Evolutionary conservation across 371 early-diverging fungal species (phyloP).

Genomic region (Lichtheimia corymbifera): DNA sequence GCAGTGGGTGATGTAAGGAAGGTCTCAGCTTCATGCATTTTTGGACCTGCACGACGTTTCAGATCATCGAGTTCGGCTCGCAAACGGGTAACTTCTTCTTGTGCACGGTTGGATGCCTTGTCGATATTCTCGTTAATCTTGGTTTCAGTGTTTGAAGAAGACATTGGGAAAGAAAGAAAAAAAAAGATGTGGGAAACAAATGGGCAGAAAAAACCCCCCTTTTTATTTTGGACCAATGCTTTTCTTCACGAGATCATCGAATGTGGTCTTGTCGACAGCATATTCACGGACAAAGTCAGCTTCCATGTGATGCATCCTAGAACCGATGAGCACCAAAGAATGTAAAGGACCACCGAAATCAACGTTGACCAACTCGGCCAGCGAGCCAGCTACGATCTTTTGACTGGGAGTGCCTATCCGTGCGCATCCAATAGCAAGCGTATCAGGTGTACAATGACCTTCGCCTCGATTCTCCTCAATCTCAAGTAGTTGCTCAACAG

Average conservation of each 20-base stretch:
- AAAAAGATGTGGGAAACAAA: constrained; percentile 5
- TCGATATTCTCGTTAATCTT: constrained; percentile 23
- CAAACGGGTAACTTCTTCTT: constrained; percentile 35
- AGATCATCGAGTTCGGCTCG: constrained; percentile 41
- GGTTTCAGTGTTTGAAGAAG: constrained; percentile 8
- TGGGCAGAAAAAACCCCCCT: neutral
- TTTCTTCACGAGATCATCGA: constrained; percentile 70
- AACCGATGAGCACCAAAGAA: constrained; percentile 92
- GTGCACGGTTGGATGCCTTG: constrained; percentile 30
- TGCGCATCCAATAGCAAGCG: constrained; percentile 93
- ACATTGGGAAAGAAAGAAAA: constrained; percentile 8
- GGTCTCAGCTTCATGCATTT: constrained; percentile 37
- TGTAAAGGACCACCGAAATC: constrained; percentile 97
- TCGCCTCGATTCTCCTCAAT: constrained; percentile 77
- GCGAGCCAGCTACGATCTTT: constrained; percentile 84
- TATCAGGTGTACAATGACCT: constrained; percentile 75
- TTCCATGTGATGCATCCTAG: constrained; percentile 93
- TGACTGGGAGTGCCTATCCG: constrained; percentile 90
- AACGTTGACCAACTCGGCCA: constrained; percentile 74
- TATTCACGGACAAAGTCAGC: constrained; percentile 82
- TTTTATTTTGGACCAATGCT: constrained; percentile 11
- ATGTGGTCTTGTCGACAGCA: constrained; percentile 70
- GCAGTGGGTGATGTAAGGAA: constrained; percentile 37
- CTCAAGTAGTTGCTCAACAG: constrained; percentile 92
- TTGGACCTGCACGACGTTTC: constrained; percentile 31